Conservation (phyloP, 129 eudicot genomes). For the Arctium minus region DNA sequence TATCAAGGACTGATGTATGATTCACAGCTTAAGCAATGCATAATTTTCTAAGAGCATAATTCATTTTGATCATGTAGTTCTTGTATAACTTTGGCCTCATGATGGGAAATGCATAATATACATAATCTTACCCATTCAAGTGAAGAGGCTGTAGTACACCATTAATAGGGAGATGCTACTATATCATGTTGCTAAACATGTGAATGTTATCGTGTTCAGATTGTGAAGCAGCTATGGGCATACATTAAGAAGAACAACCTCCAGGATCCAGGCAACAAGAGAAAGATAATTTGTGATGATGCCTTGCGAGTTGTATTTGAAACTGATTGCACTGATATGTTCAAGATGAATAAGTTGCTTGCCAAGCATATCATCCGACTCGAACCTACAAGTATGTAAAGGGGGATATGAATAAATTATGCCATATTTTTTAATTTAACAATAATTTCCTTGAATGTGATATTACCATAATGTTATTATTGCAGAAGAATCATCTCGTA, state of each 20-base stretch:
- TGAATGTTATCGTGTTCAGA: slow-evolving; percentile 41
- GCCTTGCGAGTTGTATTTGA: slow-evolving; percentile 85
- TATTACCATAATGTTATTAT: background rate
- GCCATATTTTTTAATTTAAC: background rate
- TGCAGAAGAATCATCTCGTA: slow-evolving; percentile 66
- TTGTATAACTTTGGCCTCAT: background rate
- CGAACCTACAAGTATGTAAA: slow-evolving; percentile 72
- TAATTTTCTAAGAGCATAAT: background rate
- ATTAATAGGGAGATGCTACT: background rate
- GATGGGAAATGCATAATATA: background rate
- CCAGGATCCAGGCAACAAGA: slow-evolving; percentile 92
- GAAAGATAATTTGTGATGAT: slow-evolving; percentile 92
- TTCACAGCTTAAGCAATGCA: background rate
- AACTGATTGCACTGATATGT: slow-evolving; percentile 87
- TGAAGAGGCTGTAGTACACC: background rate
- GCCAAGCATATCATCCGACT: slow-evolving; percentile 82
- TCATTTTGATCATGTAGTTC: background rate
- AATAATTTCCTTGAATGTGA: background rate
- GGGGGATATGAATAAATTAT: background rate
- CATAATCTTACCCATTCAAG: background rate
- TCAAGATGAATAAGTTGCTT: slow-evolving; percentile 93
- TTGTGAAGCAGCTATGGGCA: slow-evolving; percentile 93
- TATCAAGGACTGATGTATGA: slow-evolving; percentile 88
- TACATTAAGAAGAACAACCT: slow-evolving; percentile 90
- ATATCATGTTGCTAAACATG: slow-evolving; percentile 14